Base-by-base conservation (phyloP, 2,329 filamentous ascomycete genomes). In the Botrytis tulipae region DNA sequence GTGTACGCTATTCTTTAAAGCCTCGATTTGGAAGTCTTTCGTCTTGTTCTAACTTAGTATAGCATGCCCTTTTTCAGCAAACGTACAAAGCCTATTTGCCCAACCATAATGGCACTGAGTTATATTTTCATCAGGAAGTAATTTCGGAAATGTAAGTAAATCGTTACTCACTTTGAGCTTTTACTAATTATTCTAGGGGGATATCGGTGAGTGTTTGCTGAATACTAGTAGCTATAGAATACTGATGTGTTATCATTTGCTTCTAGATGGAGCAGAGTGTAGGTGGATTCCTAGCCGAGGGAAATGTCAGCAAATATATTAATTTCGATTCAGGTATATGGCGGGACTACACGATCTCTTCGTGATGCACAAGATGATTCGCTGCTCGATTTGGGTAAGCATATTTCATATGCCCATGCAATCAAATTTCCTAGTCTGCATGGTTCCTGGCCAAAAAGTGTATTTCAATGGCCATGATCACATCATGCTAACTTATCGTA, bases 201-300 rank as follows among this genome's bases (percentile, higher is more conserved):
- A 25, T 42, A 20, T 70, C 67, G 25, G 67, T 70, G 37, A 70
- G 67, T 54, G 3, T 57, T 60, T 25, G n/a, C 40, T 59, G 35
- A 16, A n/a, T 70, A 25, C 2, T n/a, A 12, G 25, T 32, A 4
- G n/a, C 25, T 59, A 59, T 18, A 22, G 25, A 57, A n/a, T 60
- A 40, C 67, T 60, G 44, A 70, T 44, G 5, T 59, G 37, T 70
- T 51, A 9, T 57, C n/a, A 14, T 35, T 44, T 22, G 6, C n/a
- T 60, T 32, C 12, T 70, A 70, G 67, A 16, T 59, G 37, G 67
- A 70, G 22, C 67, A 60, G 25, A n/a, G 5, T 35, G 67, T 70
- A 35, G 3, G 65, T 61, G 46, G 9, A 12, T 8, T 22, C 44
- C 20, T 18, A 9, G 59, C 9, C 9, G 29, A 12, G 32, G 16